These are phyloP conservation scores for Fusarium sp. DNA, from an alignment of 2,329 filamentous ascomycete genomes.

Conservation along the genomic window DNA sequence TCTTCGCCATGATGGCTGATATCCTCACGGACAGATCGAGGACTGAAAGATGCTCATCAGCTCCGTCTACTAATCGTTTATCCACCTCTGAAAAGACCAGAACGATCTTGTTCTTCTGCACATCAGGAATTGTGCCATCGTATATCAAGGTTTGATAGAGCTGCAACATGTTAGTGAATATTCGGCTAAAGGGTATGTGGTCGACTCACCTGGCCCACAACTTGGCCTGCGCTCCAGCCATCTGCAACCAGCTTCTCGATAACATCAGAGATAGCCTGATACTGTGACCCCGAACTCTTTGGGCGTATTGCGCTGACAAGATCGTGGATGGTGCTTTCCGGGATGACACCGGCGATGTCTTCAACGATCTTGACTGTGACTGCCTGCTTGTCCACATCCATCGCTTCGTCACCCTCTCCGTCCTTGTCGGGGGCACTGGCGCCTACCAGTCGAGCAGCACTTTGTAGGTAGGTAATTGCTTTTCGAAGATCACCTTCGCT, in stretches of 20 bases:
- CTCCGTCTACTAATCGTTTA: conserved; percentile 92
- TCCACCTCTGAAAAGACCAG: conserved; percentile 93
- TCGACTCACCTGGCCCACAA: conserved; percentile 76
- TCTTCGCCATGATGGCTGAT: conserved; percentile 73
- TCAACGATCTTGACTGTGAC: conserved; percentile 86
- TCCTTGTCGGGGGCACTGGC: conserved; percentile 65
- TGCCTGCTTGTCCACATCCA: conserved; percentile 68
- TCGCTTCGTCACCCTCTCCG: conserved; percentile 67
- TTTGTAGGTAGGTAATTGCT: conserved; percentile 96
- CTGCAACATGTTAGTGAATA: conserved; percentile 52
- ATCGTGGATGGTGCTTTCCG: conserved; percentile 74
- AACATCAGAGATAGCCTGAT: conserved; percentile 78
- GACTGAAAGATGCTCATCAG: conserved; percentile 93
- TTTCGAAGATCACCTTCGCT: conserved; percentile 95
- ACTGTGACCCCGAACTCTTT: conserved; percentile 70
- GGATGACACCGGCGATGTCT: conserved; percentile 96
- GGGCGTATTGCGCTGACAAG: conserved; percentile 83
- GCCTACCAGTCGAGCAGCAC: conserved; percentile 87
- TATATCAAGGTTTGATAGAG: conserved; percentile 85
- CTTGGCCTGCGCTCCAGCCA: conserved; percentile 94
- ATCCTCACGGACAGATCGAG: conserved; percentile 86
- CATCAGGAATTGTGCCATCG: conserved; percentile 84
- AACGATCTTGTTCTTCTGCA: conserved; percentile 91
- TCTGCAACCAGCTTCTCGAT: conserved; percentile 94
- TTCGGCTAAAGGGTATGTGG: background rate